These are phyloP conservation scores for Umbilicus rupestris DNA, from an alignment of 164 flowering plant genomes.

Conservation along the genomic window DNA sequence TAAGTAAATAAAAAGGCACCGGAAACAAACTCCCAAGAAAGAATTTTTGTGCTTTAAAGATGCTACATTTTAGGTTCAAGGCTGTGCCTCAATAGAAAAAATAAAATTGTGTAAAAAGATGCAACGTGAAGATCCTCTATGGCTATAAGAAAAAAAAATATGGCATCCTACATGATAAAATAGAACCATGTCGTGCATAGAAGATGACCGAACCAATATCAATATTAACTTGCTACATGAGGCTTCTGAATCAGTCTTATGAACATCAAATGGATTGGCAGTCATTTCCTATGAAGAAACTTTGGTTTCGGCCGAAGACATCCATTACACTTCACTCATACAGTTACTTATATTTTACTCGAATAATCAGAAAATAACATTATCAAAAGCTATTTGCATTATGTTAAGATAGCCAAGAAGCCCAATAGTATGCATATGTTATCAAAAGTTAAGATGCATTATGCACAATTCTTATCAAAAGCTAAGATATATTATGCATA, in stretches of 20 bases:
- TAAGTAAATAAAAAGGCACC: not conserved
- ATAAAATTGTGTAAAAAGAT: not conserved
- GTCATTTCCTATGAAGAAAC: not conserved
- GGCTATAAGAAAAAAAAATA: not conserved
- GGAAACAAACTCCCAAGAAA: not conserved
- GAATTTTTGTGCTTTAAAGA: not conserved
- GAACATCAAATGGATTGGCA: not conserved
- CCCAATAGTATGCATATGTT: not conserved
- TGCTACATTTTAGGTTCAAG: too few species aligned
- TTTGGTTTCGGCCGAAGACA: too few species aligned
- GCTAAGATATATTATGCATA: not conserved
- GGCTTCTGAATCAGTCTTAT: not conserved
- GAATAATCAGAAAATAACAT: too few species aligned
- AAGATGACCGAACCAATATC: not conserved
- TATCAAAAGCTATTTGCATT: too few species aligned
- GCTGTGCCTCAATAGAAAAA: not conserved
- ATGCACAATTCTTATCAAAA: not conserved
- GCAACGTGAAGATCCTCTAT: not conserved
- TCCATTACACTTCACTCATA: too few species aligned
- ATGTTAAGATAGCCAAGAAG: too few species aligned
- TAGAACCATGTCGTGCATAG: not conserved
- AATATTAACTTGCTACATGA: not conserved
- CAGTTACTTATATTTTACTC: too few species aligned
- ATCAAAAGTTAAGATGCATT: not conserved
- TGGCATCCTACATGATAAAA: not conserved